Evolutionary conservation across 2,329 filamentous ascomycete species (phyloP), one percentile per base, ranked within the genome.

Genomic region (Fusarium protoensiforme): DNA sequence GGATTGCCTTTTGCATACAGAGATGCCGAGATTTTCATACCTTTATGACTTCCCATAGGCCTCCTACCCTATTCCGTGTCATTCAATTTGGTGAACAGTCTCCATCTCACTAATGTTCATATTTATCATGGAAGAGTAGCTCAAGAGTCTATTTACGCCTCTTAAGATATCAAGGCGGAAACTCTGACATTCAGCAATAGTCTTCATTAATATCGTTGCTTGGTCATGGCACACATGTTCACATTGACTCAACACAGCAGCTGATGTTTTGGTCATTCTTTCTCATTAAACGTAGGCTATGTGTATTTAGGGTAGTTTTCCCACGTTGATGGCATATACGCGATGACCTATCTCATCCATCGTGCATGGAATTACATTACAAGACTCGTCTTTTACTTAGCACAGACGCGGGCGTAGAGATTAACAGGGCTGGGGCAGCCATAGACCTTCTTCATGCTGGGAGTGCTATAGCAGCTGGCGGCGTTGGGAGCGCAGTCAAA

Each of bases 371-470:
- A 46, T 46, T 46, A 46, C 14, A 46, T 46, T 43, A 53, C 10
- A 27, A 33, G 9, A 16, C 4, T 24, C 33, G 56, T 20, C 41
- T 8, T 41, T 71, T 73, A 77, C 65, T 78, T 68, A 56, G 74
- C 66, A 46, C 80, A 82, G 61, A 82, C 64, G 14, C 65, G 68
- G 20, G 80, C 77, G 38, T 80, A 79, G 43, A 85, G 71, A 57
- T 81, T 78, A 33, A 84, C 81, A 10, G 84, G 84, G 72, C 80
- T 75, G 4, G 83, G 83, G 79, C 84, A 85, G 63, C 81, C 80
- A 64, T 80, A 82, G 10, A 85, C 82, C 73, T 80, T 84, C 80
- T 83, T 83, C 46, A 67, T 54, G 7, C 67, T 75, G 8, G 81
- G 80, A 1, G 78, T 81, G 78, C 83, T 85, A 78, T 85, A 85